These are phyloP conservation scores for Lasiosphaeriaceae sp. DNA, from an alignment of 495 filamentous ascomycete genomes.

Conservation along the genomic window DNA sequence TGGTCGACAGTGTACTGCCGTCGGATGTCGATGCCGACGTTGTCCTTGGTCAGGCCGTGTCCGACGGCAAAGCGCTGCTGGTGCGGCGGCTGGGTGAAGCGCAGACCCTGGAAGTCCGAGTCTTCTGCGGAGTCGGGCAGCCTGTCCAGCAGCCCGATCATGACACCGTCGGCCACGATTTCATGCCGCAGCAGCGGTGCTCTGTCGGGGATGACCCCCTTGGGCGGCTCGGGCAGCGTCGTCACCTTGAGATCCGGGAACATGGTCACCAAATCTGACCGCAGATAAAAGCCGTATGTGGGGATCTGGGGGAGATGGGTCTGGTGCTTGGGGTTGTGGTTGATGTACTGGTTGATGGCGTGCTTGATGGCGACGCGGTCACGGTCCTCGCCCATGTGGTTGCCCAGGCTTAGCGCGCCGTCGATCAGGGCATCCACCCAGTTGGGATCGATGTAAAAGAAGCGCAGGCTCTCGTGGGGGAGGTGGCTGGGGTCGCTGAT, in stretches of 20 bases:
- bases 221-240: constrained; percentile 1
- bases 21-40: background rate
- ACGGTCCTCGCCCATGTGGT: constrained; percentile 32
- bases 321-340: background rate
- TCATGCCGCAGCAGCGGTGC: constrained; percentile 18
- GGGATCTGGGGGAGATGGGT: constrained; percentile 19
- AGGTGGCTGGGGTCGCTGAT: constrained; percentile 38
- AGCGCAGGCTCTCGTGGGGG: constrained; percentile 39
- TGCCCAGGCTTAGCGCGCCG: constrained; percentile 42
- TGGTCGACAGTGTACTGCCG: constrained; percentile 1
- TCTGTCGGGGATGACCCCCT: background rate
- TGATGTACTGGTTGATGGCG: constrained; percentile 27
- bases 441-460: constrained; percentile 44
- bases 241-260: constrained; percentile 28
- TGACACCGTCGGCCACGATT: constrained; percentile 17
- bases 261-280: constrained; percentile 20
- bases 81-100: constrained; percentile 29
- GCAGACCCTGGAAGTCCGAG: background rate
- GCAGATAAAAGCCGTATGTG: constrained; percentile 27
- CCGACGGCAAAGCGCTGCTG: constrained; percentile 28
- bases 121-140: background rate
- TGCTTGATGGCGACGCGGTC: constrained; percentile 31
- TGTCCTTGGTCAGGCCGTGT: background rate
- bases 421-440: constrained; percentile 47
- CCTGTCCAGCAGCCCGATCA: constrained; percentile 17